These are phyloP conservation scores for Fraxinus baroniana DNA, from an alignment of 305 asterid species.

Conservation along the genomic window DNA sequence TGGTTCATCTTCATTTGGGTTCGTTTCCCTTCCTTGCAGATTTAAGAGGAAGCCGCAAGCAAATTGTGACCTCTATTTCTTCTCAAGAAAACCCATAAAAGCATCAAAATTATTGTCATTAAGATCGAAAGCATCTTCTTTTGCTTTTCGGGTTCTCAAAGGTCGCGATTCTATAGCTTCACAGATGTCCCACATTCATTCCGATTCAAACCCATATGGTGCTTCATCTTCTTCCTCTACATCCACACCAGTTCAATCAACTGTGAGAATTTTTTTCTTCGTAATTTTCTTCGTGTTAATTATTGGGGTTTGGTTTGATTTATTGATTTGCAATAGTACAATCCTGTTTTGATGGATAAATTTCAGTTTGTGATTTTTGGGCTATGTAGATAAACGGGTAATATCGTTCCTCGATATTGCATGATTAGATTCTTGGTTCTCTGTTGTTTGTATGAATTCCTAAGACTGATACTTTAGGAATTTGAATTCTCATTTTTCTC, in stretches of 20 bases:
- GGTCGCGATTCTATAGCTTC: slow-evolving; percentile 40
- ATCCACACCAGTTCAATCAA: slow-evolving; percentile 41
- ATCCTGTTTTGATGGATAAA: background rate
- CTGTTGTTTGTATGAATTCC: background rate
- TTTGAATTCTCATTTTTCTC: background rate
- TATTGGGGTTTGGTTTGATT: background rate
- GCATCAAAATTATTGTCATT: slow-evolving; percentile 13
- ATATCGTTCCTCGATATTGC: background rate
- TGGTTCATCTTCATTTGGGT: slow-evolving; percentile 63
- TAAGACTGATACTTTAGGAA: background rate
- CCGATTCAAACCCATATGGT: slow-evolving; percentile 52
- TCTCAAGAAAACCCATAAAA: slow-evolving; percentile 47
- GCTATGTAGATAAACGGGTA: background rate
- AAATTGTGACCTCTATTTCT: slow-evolving; percentile 31
- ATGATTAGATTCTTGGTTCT: slow-evolving; percentile 12
- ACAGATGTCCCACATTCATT: slow-evolving; percentile 53
- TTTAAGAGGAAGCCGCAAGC: slow-evolving; percentile 46
- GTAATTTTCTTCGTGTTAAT: background rate
- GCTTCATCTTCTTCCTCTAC: slow-evolving; percentile 40
- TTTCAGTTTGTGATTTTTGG: background rate
- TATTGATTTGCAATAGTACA: background rate
- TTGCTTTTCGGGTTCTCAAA: slow-evolving; percentile 34
- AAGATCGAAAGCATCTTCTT: slow-evolving; percentile 26
- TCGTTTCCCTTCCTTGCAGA: slow-evolving; percentile 45
- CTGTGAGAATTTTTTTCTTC: slow-evolving; percentile 33